Conservation (phyloP, 1,139 yeast genomes). For the Pneumocystis canis region DNA sequence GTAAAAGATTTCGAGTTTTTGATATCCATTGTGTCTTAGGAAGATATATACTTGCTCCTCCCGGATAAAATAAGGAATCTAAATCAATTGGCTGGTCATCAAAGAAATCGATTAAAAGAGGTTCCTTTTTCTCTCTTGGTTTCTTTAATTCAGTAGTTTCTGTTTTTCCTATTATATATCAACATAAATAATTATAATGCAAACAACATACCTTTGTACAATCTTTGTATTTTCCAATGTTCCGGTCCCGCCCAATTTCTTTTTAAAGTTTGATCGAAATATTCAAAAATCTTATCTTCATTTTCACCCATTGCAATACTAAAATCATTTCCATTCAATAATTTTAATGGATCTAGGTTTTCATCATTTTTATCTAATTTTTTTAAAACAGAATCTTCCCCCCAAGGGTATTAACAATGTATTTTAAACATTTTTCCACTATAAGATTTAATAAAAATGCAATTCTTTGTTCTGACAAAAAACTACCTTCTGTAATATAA, state of each 20-base stretch:
- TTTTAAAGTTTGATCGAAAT: slow-evolving; percentile 56
- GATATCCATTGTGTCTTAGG: slow-evolving; percentile 33
- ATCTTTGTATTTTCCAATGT: slow-evolving; percentile 71
- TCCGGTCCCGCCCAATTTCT: slow-evolving; percentile 85
- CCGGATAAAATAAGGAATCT: slow-evolving; percentile 37
- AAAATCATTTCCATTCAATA: slow-evolving; percentile 1
- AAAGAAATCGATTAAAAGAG: slow-evolving; percentile 38
- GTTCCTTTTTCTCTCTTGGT: slow-evolving; percentile 24
- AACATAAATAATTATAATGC: slow-evolving; percentile 16
- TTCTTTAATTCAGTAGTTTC: slow-evolving; percentile 8
- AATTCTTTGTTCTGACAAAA: slow-evolving; percentile 14
- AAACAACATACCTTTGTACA: slow-evolving; percentile 26
- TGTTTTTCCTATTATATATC: not conserved
- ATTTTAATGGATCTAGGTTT: slow-evolving; percentile 41
- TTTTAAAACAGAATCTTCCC: slow-evolving; percentile 34
- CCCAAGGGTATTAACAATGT: slow-evolving; percentile 30
- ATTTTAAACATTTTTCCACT: slow-evolving; percentile 7
- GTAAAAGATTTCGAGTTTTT: slow-evolving; percentile 38
- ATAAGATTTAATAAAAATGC: slow-evolving; percentile 28
- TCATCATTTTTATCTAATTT: slow-evolving; percentile 54
- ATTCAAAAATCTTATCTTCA: slow-evolving; percentile 60
- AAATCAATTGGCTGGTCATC: slow-evolving; percentile 32
- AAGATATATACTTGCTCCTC: slow-evolving; percentile 29
- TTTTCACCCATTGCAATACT: slow-evolving; percentile 17
- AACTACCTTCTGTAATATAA: slow-evolving; percentile 40